Evolutionary conservation across 1,284 basidiomycete species (phyloP).

Genomic region (Phellopilus nigrolimitatus): DNA sequence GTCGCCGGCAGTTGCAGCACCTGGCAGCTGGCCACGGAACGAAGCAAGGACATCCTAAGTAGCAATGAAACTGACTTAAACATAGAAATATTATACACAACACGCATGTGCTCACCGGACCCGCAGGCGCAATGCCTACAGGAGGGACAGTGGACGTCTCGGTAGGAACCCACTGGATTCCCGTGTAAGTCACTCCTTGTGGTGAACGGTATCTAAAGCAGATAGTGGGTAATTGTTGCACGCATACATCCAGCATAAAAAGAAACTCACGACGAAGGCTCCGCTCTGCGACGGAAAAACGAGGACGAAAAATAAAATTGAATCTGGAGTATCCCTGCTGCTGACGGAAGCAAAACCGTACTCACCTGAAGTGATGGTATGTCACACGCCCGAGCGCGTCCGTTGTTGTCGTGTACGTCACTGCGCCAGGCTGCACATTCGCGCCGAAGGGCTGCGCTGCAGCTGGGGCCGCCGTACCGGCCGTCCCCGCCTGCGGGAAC

Average conservation of each 20-base stretch:
- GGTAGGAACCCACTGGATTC: slow-evolving; percentile 72
- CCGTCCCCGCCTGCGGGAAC: not conserved
- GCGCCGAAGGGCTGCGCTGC: slow-evolving; percentile 13
- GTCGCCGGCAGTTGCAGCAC: slow-evolving; percentile 3
- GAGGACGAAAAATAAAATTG: not conserved
- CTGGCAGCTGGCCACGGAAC: slow-evolving; percentile 20
- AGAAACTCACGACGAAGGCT: slow-evolving; percentile 14
- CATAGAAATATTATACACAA: not conserved
- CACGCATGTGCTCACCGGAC: slow-evolving; percentile 13
- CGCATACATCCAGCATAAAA: not conserved
- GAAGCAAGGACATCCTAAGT: slow-evolving; percentile 21
- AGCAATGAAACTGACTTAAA: not conserved
- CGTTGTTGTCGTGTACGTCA: slow-evolving; percentile 21
- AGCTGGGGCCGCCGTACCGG: not conserved
- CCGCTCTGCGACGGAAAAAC: slow-evolving; percentile 9
- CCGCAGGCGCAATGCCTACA: slow-evolving; percentile 15
- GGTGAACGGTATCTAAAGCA: slow-evolving; percentile 64
- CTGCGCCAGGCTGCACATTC: slow-evolving; percentile 14
- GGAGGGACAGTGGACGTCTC: slow-evolving; percentile 37
- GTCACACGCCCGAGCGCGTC: slow-evolving; percentile 17
- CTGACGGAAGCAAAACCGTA: not conserved
- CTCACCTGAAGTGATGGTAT: slow-evolving; percentile 21
- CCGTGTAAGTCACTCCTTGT: slow-evolving; percentile 52
- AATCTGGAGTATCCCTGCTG: not conserved
- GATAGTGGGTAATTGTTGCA: slow-evolving; percentile 17